phyloP scores from a whole-genome alignment of 2,329 filamentous ascomycete genomes.

The Stemphylium vesicarium region DNA sequence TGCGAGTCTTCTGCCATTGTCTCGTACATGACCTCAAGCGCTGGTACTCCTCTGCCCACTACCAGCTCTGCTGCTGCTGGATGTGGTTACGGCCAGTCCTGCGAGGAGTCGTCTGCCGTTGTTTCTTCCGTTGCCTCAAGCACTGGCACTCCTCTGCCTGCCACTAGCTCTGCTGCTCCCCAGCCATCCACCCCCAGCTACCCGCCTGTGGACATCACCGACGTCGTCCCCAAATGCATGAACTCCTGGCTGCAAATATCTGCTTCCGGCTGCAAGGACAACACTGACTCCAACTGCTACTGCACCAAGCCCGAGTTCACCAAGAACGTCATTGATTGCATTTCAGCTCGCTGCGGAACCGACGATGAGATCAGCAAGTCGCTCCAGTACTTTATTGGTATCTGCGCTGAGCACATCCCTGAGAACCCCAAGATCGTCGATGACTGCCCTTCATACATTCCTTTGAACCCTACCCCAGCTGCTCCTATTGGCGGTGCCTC shows the following conservation, averaged over 20 bases:
- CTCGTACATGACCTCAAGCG: neutral
- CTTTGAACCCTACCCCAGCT: slow-evolving; percentile 39
- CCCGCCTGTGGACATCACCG: slow-evolving; percentile 58
- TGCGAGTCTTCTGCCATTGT: neutral
- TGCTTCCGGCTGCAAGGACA: slow-evolving; percentile 74
- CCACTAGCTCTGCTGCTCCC: slow-evolving; percentile 19
- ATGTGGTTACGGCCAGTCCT: slow-evolving; percentile 24
- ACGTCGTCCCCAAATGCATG: slow-evolving; percentile 83
- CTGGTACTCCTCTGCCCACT: slow-evolving; percentile 10
- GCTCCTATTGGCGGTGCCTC: slow-evolving; percentile 24
- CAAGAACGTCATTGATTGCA: slow-evolving; percentile 78
- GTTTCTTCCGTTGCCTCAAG: slow-evolving; percentile 1
- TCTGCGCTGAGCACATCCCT: slow-evolving; percentile 78
- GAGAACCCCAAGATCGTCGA: slow-evolving; percentile 87
- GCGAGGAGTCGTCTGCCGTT: slow-evolving; percentile 18
- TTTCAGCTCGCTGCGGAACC: slow-evolving; percentile 73
- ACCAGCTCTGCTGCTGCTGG: slow-evolving; percentile 17
- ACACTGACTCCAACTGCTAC: slow-evolving; percentile 84
- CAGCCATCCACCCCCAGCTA: slow-evolving; percentile 31
- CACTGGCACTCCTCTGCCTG: slow-evolving; percentile 9
- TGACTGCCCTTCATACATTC: slow-evolving; percentile 68
- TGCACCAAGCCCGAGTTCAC: slow-evolving; percentile 81
- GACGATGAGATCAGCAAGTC: slow-evolving; percentile 71
- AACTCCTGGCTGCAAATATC: slow-evolving; percentile 81
- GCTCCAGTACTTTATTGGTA: slow-evolving; percentile 85